A percentile compares a stretch with the other conserved stretches of the same genome.
Evolutionary conservation across 768 basidiomycete genomes (phyloP).

Genomic region (Tylopilus sp.): DNA sequence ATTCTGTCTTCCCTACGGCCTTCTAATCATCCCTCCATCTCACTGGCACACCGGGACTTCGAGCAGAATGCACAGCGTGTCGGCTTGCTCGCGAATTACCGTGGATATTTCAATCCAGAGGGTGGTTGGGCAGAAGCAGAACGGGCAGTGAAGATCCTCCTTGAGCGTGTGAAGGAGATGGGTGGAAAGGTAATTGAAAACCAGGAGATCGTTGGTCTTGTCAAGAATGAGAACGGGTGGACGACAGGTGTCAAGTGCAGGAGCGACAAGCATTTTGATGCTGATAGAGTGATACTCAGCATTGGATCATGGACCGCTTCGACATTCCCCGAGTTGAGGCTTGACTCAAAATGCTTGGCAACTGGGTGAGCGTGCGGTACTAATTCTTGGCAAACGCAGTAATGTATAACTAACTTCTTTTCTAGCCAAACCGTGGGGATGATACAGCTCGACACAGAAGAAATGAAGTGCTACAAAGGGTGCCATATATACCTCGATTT

Average conservation of each 20-base stretch:
- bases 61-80: constrained; percentile 3
- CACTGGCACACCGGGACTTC: background rate
- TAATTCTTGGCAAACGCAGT: background rate
- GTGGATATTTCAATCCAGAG: constrained; percentile 70
- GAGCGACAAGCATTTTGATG: constrained; percentile 53
- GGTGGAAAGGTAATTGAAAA: constrained; percentile 60
- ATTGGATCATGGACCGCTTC: constrained; percentile 86
- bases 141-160: constrained; percentile 56
- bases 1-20: constrained; percentile 12
- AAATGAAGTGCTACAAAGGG: constrained; percentile 56
- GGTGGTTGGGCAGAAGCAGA: constrained; percentile 85
- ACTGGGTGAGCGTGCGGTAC: constrained; percentile 62
- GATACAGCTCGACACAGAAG: constrained; percentile 70
- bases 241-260: constrained; percentile 60
- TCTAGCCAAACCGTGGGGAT: constrained; percentile 75
- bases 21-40: background rate
- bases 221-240: constrained; percentile 35
- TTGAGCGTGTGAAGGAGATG: constrained; percentile 50
- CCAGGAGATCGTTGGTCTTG: constrained; percentile 52
- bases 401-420: background rate
- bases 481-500: constrained; percentile 76
- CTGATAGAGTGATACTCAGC: constrained; percentile 65
- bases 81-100: constrained; percentile 19
- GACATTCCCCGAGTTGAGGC: constrained; percentile 57
- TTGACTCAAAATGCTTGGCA: constrained; percentile 57